Evolutionary conservation across 2,329 filamentous ascomycete species (phyloP), one percentile per base, ranked within the genome.

Genomic region (Fusarium torreyae): DNA sequence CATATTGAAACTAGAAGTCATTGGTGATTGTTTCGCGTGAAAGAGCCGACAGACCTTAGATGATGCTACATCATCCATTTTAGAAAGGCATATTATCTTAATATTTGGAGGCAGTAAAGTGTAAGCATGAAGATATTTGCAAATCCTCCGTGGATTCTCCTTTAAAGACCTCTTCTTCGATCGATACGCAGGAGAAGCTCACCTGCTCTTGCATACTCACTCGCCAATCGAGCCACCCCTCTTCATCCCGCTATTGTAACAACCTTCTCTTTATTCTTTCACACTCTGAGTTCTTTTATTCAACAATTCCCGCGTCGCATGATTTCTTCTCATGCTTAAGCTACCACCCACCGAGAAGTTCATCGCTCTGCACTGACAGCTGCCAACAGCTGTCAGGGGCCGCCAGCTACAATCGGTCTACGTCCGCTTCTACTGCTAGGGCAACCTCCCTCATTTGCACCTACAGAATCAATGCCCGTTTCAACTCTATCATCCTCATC

Each of bases 141-240:
- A 31, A 31, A 31, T 13, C 1, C 28, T 31, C 10, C 5, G 26
- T 28, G 3, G 9, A 28, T 8, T 28, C 26, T 13, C 28, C 26
- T 13, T 10, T 31, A 13, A 31, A 10, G 28, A 31, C 10, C 28
- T 31, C 10, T 13, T 31, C 28, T 31, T 31, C 10, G 28, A 31
- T 13, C 10, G 28, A 10, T 5, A 31, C 28, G 28, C 28, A 31
- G 28, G 28, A 31, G 28, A 31, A 31, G 28, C 11, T 31, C 28
- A 31, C 28, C 10, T 24, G 14, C 52, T 60, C 57, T 26, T 61
- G 31, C 49, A 31, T 31, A 95, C 88, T 98, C 43, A 89, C 33
- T 26, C 31, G 45, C 24, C 18, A 39, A 13, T 31, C 11, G 7
- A 57, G 40, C 53, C 9, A 42, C 43, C 9, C 11, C 17, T 33